Evolutionary conservation across 495 filamentous ascomycete species (phyloP).

Genomic region (Neurospora sp.): DNA sequence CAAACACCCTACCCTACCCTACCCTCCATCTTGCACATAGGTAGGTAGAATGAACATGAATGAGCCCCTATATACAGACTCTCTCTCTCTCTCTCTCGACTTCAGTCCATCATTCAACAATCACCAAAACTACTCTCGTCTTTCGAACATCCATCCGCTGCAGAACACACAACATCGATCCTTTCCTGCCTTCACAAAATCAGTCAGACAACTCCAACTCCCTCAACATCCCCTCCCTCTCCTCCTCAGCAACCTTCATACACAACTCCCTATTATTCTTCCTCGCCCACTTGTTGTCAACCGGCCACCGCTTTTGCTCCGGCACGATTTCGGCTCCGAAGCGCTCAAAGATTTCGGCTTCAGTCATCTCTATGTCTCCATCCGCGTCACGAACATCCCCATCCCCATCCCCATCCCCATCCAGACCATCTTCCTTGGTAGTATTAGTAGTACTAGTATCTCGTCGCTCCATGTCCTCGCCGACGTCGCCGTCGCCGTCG

Average conservation of each 20-base stretch:
- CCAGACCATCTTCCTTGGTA: no score
- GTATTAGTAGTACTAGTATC: no score
- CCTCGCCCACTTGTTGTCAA: neutral
- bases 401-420: neutral
- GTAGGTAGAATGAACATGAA: neutral
- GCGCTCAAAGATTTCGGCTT: neutral
- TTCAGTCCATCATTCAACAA: neutral
- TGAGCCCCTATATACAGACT: neutral
- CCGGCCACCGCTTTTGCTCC: neutral
- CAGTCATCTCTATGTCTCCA: neutral
- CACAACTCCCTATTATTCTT: neutral
- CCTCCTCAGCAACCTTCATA: neutral
- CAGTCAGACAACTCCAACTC: neutral
- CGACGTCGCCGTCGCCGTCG: neutral
- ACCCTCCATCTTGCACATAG: neutral
- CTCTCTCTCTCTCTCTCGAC: neutral
- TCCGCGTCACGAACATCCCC: neutral
- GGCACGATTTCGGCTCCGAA: neutral
- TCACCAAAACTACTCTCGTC: neutral
- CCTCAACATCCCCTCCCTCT: neutral
- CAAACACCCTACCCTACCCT: neutral
- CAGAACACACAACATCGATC: neutral
- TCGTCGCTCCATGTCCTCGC: no score
- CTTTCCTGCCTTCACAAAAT: neutral
- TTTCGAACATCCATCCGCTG: neutral